phyloP scores from a whole-genome alignment of 2,329 filamentous ascomycete species.

The Colletotrichum simmondsii region DNA sequence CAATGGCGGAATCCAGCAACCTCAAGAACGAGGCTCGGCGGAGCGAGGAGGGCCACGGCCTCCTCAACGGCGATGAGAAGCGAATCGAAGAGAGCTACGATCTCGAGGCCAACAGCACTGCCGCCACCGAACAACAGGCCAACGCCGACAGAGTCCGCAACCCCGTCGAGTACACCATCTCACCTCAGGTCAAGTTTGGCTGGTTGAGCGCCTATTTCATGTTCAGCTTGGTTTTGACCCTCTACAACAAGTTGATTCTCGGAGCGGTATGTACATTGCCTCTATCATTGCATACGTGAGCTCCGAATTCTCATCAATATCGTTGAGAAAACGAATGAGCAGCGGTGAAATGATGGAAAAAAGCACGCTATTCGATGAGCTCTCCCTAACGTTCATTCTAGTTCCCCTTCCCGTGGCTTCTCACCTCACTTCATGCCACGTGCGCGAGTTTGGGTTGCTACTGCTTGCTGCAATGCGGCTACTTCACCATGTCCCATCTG shows the following conservation, averaged over 20 bases:
- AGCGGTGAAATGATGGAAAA: background rate
- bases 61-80: slow-evolving; percentile 37
- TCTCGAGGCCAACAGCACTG: slow-evolving; percentile 32
- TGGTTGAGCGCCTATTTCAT: slow-evolving; percentile 65
- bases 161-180: slow-evolving; percentile 53
- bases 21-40: slow-evolving; percentile 32
- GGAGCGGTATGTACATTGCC: slow-evolving; percentile 52
- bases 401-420: slow-evolving; percentile 70
- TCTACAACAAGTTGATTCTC: slow-evolving; percentile 70
- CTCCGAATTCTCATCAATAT: background rate
- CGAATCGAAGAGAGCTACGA: slow-evolving; percentile 32
- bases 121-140: slow-evolving; percentile 21
- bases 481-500: slow-evolving; percentile 64
- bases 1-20: slow-evolving; percentile 37
- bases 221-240: slow-evolving; percentile 59
- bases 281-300: background rate
- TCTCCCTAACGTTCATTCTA: slow-evolving; percentile 40
- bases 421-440: slow-evolving; percentile 68
- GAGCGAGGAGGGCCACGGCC: slow-evolving; percentile 36
- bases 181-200: slow-evolving; percentile 57
- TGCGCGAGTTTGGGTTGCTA: slow-evolving; percentile 68
- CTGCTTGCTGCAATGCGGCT: slow-evolving; percentile 60
- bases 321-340: background rate
- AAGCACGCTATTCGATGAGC: background rate
- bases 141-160: slow-evolving; percentile 25